Conservation (phyloP, 805 yeast species). For the Scheffersomyces ergatensis region DNA sequence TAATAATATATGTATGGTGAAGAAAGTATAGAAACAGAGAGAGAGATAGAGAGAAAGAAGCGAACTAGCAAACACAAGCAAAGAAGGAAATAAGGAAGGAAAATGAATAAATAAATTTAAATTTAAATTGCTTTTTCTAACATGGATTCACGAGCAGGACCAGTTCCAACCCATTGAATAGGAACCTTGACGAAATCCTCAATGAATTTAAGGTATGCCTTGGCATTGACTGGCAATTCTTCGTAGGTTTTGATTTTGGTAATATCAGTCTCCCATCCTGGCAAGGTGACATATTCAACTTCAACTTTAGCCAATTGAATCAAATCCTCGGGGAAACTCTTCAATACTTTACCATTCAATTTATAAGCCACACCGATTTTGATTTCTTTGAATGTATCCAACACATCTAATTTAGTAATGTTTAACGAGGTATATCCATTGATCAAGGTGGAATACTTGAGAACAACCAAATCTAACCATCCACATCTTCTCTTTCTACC, state of each 20-base stretch:
- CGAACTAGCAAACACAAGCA: no score
- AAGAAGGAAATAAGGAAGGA: no score
- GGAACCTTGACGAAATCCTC: conserved; percentile 84
- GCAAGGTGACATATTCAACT: conserved; percentile 85
- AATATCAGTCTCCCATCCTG: conserved; percentile 92
- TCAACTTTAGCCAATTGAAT: conserved; percentile 80
- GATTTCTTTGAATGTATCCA: conserved; percentile 86
- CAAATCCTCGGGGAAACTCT: conserved; percentile 92
- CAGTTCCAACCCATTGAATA: conserved; percentile 96
- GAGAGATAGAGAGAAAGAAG: no score
- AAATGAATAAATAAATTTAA: no score
- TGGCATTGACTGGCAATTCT: conserved; percentile 85
- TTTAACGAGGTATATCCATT: conserved; percentile 95
- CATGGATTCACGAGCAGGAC: conserved; percentile 96
- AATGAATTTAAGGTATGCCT: conserved; percentile 78
- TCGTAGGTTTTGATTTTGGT: conserved; percentile 65
- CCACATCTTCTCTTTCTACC: conserved; percentile 99
- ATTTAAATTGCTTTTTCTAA: conserved; percentile 46
- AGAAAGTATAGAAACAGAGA: no score
- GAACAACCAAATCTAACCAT: conserved; percentile 95
- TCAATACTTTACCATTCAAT: conserved; percentile 70
- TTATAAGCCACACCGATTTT: conserved; percentile 84
- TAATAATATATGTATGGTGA: no score
- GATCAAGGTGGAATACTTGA: conserved; percentile 85
- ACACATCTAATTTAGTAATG: conserved; percentile 93